phyloP scores from a whole-genome alignment of 768 basidiomycete species.

The Tylopilus sp. region DNA sequence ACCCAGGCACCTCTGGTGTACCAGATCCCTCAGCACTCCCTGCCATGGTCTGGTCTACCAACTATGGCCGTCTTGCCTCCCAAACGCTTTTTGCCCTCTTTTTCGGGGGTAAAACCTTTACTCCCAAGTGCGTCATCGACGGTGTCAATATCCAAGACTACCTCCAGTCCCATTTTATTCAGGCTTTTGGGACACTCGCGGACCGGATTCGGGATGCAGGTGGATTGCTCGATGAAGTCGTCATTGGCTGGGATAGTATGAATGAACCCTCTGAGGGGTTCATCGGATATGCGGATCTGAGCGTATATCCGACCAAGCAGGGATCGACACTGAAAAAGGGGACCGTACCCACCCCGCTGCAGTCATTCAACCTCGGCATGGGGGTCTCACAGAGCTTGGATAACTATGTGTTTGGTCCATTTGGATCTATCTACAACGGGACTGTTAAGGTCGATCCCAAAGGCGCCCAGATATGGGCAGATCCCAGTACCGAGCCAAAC shows the following conservation, averaged over 20 bases:
- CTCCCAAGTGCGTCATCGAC: conserved; percentile 88
- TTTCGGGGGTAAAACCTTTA: conserved; percentile 86
- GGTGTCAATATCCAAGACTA: conserved; percentile 91
- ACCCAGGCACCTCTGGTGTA: conserved; percentile 49
- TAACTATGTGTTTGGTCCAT: conserved; percentile 71
- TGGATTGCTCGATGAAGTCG: conserved; percentile 75
- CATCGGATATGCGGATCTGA: conserved; percentile 65
- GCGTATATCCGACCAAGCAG: conserved; percentile 59
- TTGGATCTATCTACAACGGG: conserved; percentile 76
- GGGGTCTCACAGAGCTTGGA: conserved; percentile 80
- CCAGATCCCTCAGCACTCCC: conserved; percentile 76
- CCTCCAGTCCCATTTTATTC: conserved; percentile 72
- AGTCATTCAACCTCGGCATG: conserved; percentile 85
- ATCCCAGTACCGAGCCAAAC: conserved; percentile 45
- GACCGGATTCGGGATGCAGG: conserved; percentile 74
- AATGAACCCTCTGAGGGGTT: conserved; percentile 92
- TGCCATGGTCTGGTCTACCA: conserved; percentile 96
- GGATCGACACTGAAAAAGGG: conserved; percentile 81
- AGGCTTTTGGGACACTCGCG: conserved; percentile 71
- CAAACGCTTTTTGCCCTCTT: conserved; percentile 94
- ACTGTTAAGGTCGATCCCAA: conserved; percentile 81
- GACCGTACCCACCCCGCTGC: conserved; percentile 78
- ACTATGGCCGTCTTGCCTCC: conserved; percentile 84
- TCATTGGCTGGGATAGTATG: conserved; percentile 95
- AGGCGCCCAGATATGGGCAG: conserved; percentile 75